A percentile compares a stretch with the other conserved stretches of the same genome.
Conservation (phyloP, 208 protist genomes). For the Lotmaria passim region DNA sequence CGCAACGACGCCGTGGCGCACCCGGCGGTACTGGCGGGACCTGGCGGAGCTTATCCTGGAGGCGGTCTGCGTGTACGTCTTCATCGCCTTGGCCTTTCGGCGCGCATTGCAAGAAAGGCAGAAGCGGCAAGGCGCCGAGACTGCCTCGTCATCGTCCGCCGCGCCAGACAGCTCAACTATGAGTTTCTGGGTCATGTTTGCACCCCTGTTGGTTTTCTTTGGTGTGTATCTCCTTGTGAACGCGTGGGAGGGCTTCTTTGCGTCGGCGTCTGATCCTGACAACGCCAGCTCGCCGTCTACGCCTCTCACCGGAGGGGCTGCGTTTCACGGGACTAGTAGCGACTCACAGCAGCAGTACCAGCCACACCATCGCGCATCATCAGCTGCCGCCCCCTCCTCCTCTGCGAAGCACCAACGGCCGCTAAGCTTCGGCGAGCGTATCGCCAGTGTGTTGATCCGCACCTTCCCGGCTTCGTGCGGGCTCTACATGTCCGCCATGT, state of each 20-base stretch:
- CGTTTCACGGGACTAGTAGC: too few species aligned
- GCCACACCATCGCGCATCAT: too few species aligned
- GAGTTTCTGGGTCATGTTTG: conserved; percentile 66
- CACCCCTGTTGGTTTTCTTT: conserved; percentile 55
- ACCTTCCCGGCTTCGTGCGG: conserved; percentile 29
- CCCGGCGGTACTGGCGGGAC: conserved; percentile 27
- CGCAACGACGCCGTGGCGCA: conserved; percentile 16
- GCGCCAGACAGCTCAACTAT: neutral
- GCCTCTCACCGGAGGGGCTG: neutral
- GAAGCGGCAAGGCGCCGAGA: neutral
- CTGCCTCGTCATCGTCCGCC: too few species aligned
- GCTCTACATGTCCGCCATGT: conserved; percentile 65
- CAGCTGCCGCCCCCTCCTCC: too few species aligned
- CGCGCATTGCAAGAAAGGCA: conserved; percentile 23
- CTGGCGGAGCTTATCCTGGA: conserved; percentile 37
- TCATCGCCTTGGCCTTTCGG: conserved; percentile 40
- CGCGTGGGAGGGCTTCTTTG: conserved; percentile 11
- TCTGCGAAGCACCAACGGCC: too few species aligned
- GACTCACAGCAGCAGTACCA: neutral
- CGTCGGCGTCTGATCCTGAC: neutral
- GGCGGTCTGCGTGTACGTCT: conserved; percentile 43
- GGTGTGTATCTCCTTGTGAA: conserved; percentile 12
- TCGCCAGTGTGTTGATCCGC: conserved; percentile 24
- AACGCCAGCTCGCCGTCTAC: neutral
- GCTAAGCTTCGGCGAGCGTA: conserved; percentile 10